A percentile compares a stretch with the other conserved stretches of the same genome.
Conservation (phyloP, 306 rosid genomes). For the Cucurbita pepo region DNA sequence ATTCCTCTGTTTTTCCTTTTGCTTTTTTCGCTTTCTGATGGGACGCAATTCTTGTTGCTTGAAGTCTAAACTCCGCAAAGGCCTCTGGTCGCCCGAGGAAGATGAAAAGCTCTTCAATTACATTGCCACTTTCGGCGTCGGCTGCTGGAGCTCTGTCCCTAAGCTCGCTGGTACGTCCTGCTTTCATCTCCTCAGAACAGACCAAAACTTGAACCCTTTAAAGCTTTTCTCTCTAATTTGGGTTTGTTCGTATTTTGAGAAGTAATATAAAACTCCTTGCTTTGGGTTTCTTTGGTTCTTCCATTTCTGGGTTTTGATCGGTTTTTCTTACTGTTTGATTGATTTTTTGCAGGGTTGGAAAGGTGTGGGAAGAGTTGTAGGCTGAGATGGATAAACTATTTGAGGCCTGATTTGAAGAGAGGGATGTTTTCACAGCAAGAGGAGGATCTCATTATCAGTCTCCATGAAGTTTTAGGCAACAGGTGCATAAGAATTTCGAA, state of each 20-base stretch:
- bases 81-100: conserved; percentile 93
- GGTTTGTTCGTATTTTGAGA: too few relatives aligned
- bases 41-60: conserved; percentile 81
- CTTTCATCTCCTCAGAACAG: not conserved
- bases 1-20: not conserved
- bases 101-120: conserved; percentile 88
- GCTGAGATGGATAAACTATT: conserved; percentile 79
- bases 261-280: too few relatives aligned
- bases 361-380: conserved; percentile 95
- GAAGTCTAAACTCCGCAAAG: conserved; percentile 74
- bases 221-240: not conserved
- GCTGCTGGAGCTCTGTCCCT: conserved; percentile 96
- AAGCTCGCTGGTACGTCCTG: conserved; percentile 58
- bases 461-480: conserved; percentile 77
- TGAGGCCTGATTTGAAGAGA: conserved; percentile 88
- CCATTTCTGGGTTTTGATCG: too few relatives aligned
- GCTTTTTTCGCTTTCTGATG: conserved; percentile 22
- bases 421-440: conserved; percentile 83
- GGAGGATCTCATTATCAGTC: conserved; percentile 65
- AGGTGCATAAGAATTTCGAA: conserved; percentile 19
- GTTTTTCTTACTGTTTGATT: not conserved
- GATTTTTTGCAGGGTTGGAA: conserved; percentile 40
- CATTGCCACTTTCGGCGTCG: conserved; percentile 75
- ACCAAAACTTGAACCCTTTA: not conserved
- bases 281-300: too few relatives aligned